Conservation (phyloP, 768 basidiomycete species). For the Psilocybe subaeruginosa region DNA sequence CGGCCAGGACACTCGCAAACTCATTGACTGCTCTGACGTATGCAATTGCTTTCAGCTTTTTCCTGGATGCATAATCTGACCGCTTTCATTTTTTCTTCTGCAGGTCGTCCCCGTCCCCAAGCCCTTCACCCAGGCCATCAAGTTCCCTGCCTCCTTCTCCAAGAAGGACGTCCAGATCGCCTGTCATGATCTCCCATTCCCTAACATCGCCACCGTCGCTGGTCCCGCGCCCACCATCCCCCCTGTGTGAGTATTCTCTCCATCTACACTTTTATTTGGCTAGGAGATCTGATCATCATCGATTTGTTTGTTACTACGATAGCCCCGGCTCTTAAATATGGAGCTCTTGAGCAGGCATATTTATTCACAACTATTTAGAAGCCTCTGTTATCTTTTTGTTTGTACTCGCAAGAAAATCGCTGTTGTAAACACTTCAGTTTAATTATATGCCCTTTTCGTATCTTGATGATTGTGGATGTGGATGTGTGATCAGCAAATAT, state of each 20-base stretch:
- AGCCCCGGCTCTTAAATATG: constrained; percentile 12
- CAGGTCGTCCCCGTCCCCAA: constrained; percentile 18
- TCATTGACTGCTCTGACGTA: constrained; percentile 41
- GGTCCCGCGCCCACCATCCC: constrained; percentile 21
- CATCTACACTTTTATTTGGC: not conserved
- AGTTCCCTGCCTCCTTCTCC: constrained; percentile 23
- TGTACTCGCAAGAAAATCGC: not conserved
- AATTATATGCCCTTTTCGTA: too few relatives aligned
- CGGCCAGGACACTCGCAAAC: constrained; percentile 27
- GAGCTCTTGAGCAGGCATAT: not conserved
- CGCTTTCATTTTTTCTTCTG: not conserved
- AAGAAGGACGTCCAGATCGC: constrained; percentile 22
- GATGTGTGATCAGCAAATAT: too few relatives aligned
- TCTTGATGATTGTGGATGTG: too few relatives aligned
- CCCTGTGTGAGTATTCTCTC: constrained; percentile 15
- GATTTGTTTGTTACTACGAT: not conserved
- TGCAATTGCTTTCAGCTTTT: not conserved
- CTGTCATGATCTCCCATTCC: constrained; percentile 15
- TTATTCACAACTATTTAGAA: not conserved
- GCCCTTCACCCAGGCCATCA: constrained; percentile 16
- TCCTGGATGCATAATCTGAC: not conserved
- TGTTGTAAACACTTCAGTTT: not conserved
- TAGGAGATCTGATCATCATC: not conserved
- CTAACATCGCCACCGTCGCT: constrained; percentile 17
- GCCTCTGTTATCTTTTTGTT: not conserved